Base-by-base conservation (phyloP, 2,329 filamentous ascomycete species). In the Paraconiothyrium brasiliense region DNA sequence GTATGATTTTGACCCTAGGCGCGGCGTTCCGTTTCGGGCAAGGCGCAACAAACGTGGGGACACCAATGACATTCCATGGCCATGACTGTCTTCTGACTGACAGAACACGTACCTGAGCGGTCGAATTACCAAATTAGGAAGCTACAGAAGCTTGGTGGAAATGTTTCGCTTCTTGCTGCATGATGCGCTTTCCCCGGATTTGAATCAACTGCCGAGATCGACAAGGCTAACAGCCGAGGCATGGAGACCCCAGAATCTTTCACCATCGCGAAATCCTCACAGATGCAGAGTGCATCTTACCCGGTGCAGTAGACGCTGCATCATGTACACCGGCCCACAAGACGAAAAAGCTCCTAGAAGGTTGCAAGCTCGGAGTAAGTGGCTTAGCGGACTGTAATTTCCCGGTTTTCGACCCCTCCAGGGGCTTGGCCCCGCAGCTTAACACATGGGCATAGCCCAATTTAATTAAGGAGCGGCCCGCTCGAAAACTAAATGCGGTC, bases 391-490 rank as follows among this genome's bases (percentile, higher is more conserved):
- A 39, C 22, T 16, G 24, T 22, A 27, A 41, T 27, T 32, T 44
- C 30, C 41, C 30, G 54, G 30, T 47, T 37, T 47, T 56, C 7
- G 44, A 56, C 22, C n/a, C 49, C 30, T 39, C 27, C n/a, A 20
- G 22, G 10, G 43, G 20, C 43, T 46, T 46, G 41, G 54, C 35
- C 34, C 41, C 54, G 34, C 41, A 48, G 14, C 35, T 22, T 14
- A 27, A 52, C 49, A 52, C 49, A 41, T 51, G 54, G 27, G 34
- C 32, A 5, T 41, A 22, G 37, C 22, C 50, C 37, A 41, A 27
- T 43, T 47, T 47, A 46, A 56, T 56, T 37, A 47, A 47, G 54
- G 54, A 47, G 44, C 54, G 54, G 32, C 44, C 54, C 44, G 54
- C 41, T 35, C 41, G 20, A 24, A 56, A 48, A 47, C 16, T 43